Base-by-base conservation (phyloP, 2,329 filamentous ascomycete species). In the Dendrostoma leiphaemia region DNA sequence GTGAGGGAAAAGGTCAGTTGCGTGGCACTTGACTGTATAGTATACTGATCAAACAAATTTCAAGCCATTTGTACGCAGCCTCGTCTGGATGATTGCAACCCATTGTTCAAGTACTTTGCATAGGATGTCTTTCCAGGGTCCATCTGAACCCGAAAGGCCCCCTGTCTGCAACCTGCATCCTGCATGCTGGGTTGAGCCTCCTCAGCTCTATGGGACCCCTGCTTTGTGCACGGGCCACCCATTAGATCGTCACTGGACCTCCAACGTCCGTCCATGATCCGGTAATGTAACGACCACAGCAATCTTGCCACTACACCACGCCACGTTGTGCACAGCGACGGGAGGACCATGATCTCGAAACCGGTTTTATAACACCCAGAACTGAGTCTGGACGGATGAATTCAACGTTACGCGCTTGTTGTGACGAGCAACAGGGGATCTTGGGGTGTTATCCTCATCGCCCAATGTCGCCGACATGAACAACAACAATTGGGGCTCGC, bases 401-500 rank as follows among this genome's bases (percentile, higher is more conserved):
- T 48, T 26, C 40, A 31, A 31, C 26, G 17, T 17, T 48, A 29
- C 38, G 41, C 17, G 28, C 21, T 21, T 21, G 37, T 35, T 34
- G 31, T 40, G 15, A 19, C 24, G 29, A 32, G 17, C 23, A 19
- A 10, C n/a, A n/a, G 43, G 19, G 19, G 29, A 32, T 46, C 17
- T 32, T 4, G 29, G 19, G 44, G 13, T n/a, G 19, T 34, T 34
- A 28, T 34, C 41, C 50, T 40, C 51, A 26, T 31, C 21, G 37
- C 48, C 47, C 44, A 38, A 58, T 58, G 55, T 48, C 37, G 55
- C 29, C 48, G 21, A 45, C 37, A 58, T 58, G 55, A 58, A 55
- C 55, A 58, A 58, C 24, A 58, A 55, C 52, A 58, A 58, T 12
- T 58, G 55, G 55, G 55, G 55, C 48, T 50, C 53, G 29, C 58